Base-by-base conservation (phyloP, 345 rosid genomes). In the Garcia nutans region DNA sequence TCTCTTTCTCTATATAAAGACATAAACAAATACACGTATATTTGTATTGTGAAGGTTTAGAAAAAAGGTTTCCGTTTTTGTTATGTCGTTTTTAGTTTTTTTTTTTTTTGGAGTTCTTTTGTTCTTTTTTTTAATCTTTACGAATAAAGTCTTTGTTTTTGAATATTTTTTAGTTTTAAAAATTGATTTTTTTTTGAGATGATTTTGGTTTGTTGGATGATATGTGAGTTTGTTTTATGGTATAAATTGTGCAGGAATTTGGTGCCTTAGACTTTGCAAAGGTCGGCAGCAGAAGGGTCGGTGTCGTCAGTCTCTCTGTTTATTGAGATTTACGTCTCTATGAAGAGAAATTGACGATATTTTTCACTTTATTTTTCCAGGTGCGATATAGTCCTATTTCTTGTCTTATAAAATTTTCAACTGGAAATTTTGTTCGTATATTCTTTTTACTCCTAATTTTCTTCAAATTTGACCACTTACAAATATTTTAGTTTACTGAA, bases 301-400 rank as follows among this genome's bases (percentile, higher is more conserved):
- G 16, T 20, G 1, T 22, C 10, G 45, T 22, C 33, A 3, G 12
- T 56, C 24, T 22, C 54, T 68, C 57, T 50, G 72, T 74, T 64
- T 52, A 37, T 31, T 52, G 70, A 47, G 41, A 31, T 50, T 6
- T 26, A 73, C 69, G 47, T 73, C 49, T 64, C 28, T 20, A 73
- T 63, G 70, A 49, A 31, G 62, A 33, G 37, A 50, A 50, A 20
- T 74, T 52, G 62, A 74, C 62, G 16, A 64, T 23, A 22, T 62
- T 23, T 62, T 23, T 44, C 65, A 0, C 50, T 37, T 5, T 28
- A 8, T 71, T 41, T 24, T 49, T 7, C 17, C 17, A 33, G 70
- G 62, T 52, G 50, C 10, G n/a, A 10, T 10, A 22, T 19, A 33
- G 17, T 37, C 0, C 5, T 37, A 37, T 72, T 72, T 59, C 59